Conservation (phyloP, 176 grass and related monocot species). For the Avena eriantha region DNA sequence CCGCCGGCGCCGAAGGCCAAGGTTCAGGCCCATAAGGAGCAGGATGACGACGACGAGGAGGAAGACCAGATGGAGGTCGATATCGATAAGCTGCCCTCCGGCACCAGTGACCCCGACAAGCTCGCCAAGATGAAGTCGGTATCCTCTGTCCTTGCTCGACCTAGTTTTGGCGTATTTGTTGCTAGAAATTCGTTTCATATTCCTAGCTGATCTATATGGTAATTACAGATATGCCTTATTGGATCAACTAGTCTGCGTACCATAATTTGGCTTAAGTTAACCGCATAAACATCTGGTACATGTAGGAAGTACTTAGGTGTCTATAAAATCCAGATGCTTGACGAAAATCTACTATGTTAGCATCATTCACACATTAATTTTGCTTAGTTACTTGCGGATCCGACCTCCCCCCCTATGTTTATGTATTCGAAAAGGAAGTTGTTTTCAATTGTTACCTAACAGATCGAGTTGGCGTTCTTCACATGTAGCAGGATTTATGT, state of each 20-base stretch:
- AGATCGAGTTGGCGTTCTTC: background rate
- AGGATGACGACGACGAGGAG: slow-evolving; percentile 89
- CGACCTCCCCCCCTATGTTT: background rate
- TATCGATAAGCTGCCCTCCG: slow-evolving; percentile 82
- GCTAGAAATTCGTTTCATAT: background rate
- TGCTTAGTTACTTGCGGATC: background rate
- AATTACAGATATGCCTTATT: background rate
- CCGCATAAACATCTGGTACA: background rate
- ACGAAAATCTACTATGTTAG: slow-evolving; percentile 2
- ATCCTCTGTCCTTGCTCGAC: background rate
- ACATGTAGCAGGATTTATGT: background rate
- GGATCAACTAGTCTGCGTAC: background rate
- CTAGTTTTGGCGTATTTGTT: background rate
- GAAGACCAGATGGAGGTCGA: slow-evolving; percentile 98
- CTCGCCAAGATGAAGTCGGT: slow-evolving; percentile 95
- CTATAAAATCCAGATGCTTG: background rate
- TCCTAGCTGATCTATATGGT: background rate
- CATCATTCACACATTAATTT: background rate
- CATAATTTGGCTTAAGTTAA: background rate
- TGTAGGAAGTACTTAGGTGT: background rate
- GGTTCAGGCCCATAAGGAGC: slow-evolving; percentile 53
- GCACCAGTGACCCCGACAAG: slow-evolving; percentile 84
- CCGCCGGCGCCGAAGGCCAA: slow-evolving; percentile 41
- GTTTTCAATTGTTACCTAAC: background rate
- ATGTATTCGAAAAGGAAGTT: background rate